Conservation (phyloP, 2,329 filamentous ascomycete genomes). For the Cladosporium sp. region DNA sequence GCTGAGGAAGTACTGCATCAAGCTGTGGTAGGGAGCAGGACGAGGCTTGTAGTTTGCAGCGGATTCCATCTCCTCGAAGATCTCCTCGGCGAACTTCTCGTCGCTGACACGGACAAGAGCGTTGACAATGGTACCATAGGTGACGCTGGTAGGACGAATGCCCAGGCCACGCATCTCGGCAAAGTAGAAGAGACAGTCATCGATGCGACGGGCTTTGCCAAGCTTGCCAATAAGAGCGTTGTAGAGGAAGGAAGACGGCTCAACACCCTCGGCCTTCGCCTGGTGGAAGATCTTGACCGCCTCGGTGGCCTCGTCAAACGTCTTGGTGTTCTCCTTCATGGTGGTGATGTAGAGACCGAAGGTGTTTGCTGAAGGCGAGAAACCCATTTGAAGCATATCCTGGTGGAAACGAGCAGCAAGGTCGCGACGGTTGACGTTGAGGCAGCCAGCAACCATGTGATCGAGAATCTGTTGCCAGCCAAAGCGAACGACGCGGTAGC, state of each 20-base stretch:
- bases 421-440: constrained; percentile 74
- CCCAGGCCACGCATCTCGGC: constrained; percentile 91
- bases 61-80: constrained; percentile 98
- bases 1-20: constrained; percentile 99
- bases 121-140: constrained; percentile 97
- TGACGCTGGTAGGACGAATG: constrained; percentile 94
- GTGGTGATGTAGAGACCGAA: constrained; percentile 99
- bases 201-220: constrained; percentile 93
- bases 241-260: constrained; percentile 95
- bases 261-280: constrained; percentile 87
- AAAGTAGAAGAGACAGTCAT: constrained; percentile 97
- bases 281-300: constrained; percentile 96
- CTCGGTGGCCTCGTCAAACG: constrained; percentile 94
- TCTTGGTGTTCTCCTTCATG: constrained; percentile 93
- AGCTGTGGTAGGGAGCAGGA: constrained; percentile 94
- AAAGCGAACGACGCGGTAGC: constrained; percentile 84
- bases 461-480: constrained; percentile 96
- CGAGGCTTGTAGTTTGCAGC: constrained; percentile 99
- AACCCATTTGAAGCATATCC: constrained; percentile 84
- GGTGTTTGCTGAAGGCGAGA: constrained; percentile 91
- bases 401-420: constrained; percentile 84
- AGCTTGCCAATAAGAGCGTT: constrained; percentile 98
- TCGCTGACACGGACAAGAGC: constrained; percentile 95
- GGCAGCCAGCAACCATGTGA: constrained; percentile 89
- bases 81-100: constrained; percentile 93